Evolutionary conservation across 768 basidiomycete genomes (phyloP).

Genomic region (Boletus rubescentipes): DNA sequence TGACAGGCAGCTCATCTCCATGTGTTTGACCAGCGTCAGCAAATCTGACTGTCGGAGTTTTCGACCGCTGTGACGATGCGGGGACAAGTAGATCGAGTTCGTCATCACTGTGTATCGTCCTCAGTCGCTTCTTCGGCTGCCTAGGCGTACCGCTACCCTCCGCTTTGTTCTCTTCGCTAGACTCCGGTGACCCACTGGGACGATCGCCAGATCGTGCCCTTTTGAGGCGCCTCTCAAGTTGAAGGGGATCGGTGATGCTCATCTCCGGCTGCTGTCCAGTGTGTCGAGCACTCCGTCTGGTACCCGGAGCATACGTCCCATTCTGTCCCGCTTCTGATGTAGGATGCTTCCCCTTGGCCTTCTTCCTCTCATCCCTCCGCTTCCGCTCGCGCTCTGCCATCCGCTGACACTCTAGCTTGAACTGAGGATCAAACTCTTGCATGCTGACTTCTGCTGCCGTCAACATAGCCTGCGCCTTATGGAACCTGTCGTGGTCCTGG

Average conservation of each 20-base stretch:
- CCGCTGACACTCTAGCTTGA: conserved; percentile 80
- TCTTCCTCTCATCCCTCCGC: conserved; percentile 52
- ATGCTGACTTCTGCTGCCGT: conserved; percentile 84
- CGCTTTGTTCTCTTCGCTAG: conserved; percentile 44
- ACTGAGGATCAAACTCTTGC: conserved; percentile 78
- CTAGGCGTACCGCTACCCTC: conserved; percentile 38
- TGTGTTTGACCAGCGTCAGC: conserved; percentile 33
- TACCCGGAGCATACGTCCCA: conserved; percentile 45
- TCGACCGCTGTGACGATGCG: conserved; percentile 32
- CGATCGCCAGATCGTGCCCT: conserved; percentile 61
- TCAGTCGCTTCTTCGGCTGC: conserved; percentile 55
- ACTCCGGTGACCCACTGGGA: conserved; percentile 46
- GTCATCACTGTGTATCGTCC: conserved; percentile 43
- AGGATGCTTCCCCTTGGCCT: conserved; percentile 34
- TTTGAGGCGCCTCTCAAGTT: conserved; percentile 74
- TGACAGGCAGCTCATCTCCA: conserved; percentile 14
- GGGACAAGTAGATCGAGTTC: conserved; percentile 43
- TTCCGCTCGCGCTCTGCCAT: conserved; percentile 79
- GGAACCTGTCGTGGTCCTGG: conserved; percentile 72
- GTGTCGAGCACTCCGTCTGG: conserved; percentile 68
- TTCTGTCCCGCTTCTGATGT: conserved; percentile 27
- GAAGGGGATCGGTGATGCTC: conserved; percentile 69
- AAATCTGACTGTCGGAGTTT: conserved; percentile 50
- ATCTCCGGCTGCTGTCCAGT: conserved; percentile 74
- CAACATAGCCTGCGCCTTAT: conserved; percentile 86